Conservation (phyloP, 257 asterid genomes). For the Verbena officinalis region DNA sequence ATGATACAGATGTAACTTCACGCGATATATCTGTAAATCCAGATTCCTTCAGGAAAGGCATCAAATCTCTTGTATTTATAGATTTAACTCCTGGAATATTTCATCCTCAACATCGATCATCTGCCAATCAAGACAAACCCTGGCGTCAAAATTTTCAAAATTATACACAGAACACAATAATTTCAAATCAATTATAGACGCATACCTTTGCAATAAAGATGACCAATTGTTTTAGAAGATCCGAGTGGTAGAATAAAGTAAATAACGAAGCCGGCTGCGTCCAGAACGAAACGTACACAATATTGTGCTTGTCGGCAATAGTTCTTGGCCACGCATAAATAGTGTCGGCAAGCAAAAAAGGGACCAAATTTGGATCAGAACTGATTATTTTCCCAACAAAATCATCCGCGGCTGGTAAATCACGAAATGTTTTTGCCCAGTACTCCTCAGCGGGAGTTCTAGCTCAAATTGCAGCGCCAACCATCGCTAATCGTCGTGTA, state of each 20-base stretch:
- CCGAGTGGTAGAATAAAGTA: conserved; percentile 36
- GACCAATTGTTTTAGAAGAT: conserved; percentile 36
- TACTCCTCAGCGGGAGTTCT: not conserved
- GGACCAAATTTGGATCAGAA: conserved; percentile 20
- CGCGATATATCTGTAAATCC: not conserved
- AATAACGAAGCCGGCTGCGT: conserved; percentile 40
- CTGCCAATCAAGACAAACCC: not conserved
- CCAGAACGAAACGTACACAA: conserved; percentile 44
- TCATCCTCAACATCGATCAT: not conserved
- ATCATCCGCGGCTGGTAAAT: conserved; percentile 39
- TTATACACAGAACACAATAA: too few relatives aligned
- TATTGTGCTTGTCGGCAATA: conserved; percentile 42
- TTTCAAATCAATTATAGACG: too few relatives aligned
- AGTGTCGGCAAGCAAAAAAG: conserved; percentile 46
- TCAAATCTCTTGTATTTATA: conserved; percentile 18
- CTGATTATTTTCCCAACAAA: conserved; percentile 30
- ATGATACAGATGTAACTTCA: conserved; percentile 16
- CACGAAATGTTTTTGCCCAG: conserved; percentile 8
- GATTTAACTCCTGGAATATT: conserved; percentile 32
- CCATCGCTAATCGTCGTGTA: conserved; percentile 50
- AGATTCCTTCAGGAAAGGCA: not conserved
- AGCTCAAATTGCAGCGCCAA: conserved; percentile 40
- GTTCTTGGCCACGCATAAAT: conserved; percentile 34
- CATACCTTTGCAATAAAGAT: conserved; percentile 40
- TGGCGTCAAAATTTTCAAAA: too few relatives aligned